Base-by-base conservation (phyloP, 2,329 filamentous ascomycete species). In the Zymoseptoria pseudotritici region DNA sequence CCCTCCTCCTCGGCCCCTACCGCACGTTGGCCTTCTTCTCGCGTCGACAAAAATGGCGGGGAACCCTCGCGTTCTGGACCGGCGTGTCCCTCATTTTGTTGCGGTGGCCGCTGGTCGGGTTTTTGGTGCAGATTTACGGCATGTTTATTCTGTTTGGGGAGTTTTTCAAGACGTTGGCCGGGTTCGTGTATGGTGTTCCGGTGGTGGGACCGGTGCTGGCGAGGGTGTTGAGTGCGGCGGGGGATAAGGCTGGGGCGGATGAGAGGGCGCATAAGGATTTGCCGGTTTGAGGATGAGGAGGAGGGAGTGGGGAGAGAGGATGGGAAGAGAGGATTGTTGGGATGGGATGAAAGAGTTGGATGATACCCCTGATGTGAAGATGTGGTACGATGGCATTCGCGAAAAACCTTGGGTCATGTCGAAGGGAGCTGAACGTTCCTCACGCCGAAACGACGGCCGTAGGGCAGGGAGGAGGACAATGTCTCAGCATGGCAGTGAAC, bases 11-110 rank as follows among this genome's bases (percentile, higher is more conserved):
- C 77, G 94, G 94, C 51, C 84, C 90, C 22, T 84, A 89, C 75
- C 97, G 97, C 74, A 97, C 94, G 0, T 80, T 93, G 65, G 81
- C 89, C 73, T 99, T 99, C 85, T 99, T 99, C 80, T 90, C 91
- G 56, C 88, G 94, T 63, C 87, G 86, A 69, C 91, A 97, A 73
- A 99, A 99, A 77, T 84, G 90, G 70, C 91, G 91, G 72, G 94
- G 94, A 65, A 97, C 91, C 0, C 87, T 86, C 4, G 92, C 92
- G 17, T 99, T 99, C 78, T 87, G 89, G 69, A 79, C 80, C 3
- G 94, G 94, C 13, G 88, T 99, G 49, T 70, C 86, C 9, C 82
- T 99, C 19, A 99, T 99, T 67, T 79, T 99, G 49, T 75, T 96
- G 70, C 85, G 89, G 62, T 99, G 94, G 92, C 89, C 94, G 0